Base-by-base conservation (phyloP, 805 yeast genomes). In the Saccharomycopsis synnaedendra region DNA sequence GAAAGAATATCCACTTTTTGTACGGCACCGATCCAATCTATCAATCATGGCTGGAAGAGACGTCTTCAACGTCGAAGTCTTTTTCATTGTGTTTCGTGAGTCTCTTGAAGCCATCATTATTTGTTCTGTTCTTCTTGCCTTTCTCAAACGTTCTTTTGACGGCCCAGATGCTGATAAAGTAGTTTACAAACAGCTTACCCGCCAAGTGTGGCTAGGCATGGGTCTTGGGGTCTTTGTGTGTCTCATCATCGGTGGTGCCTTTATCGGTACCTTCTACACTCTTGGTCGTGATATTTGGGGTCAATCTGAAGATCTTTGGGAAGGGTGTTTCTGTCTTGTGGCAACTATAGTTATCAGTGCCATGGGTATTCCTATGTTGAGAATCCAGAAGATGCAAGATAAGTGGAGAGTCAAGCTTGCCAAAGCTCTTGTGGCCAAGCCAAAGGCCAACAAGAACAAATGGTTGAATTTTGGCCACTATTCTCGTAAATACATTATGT, bases 381-480 rank as follows among this genome's bases (percentile, higher is more conserved):
- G 97, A 67, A 75, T 90, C 65, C 89, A 89, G 72, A 88, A 89
- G 72, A 86, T 89, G 95, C 88, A 87, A 69, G 90, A 79, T 57
- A 90, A 90, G 70, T 90, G 98, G 98, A 80, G 96, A 71, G 74
- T 88, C 56, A 90, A 90, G 70, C 85, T 90, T 62, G 96, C 97
- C 32, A 75, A 69, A 60, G 90, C 96, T 6, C 68, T 89, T 51
- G 67, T 87, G 45, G 80, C 78, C 55, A 60, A 67, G 29, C 85
- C 85, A 47, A 61, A 65, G 42, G 63, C 62, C 9, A 32, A 33
- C 7, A 9, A 8, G n/a, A 19, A 11, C 3, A 64, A 65, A 52
- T 68, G 75, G 54, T 78, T 76, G 60, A 73, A 67, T 54, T 32
- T 82, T 41, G 74, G 80, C 32, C 73, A 72, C 60, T 65, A 75